Base-by-base conservation (phyloP, 352 stramenopile species). In the Poterioochromonas sp. region DNA sequence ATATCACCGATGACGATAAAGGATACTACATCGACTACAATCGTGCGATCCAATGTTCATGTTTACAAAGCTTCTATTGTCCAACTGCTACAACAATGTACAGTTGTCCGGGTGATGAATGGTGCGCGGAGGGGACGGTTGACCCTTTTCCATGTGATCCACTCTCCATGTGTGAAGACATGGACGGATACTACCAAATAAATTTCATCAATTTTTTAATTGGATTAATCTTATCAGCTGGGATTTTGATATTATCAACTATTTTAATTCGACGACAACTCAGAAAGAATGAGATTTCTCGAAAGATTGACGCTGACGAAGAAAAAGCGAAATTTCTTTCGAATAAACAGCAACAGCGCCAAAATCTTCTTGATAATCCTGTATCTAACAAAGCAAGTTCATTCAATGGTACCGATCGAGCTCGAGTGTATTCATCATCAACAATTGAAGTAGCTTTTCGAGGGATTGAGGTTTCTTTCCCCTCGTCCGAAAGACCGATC, bases 51-150 rank as follows among this genome's bases (percentile, higher is more conserved):
- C 58, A 68, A 26, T 29, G 34, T 35, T 18, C 11, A 35, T 68
- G 58, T 68, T 68, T 68, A 18, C 5, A 35, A 15, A 35, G 58
- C 34, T 68, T 68, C 58, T 68, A 68, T 26, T 68, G 58, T 26
- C 26, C 26, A 12, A 68, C 5, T 68, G 12, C 34, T 18, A 68
- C 58, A 5, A 39, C 26, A 12, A 68, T 68, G 12, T 32, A 32
- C 5, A 12, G 12, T 35, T 68, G 58, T 26, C 12, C 58, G 5
- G 8, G 29, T 39, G 58, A 39, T 40, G 5, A 68, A 8, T 68
- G 58, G 58, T 68, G 58, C 34, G 29, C 58, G 5, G 58, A 68
- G 34, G 5, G 26, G 8, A 68, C 58, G 8, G 58, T 68, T 11
- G 12, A 5, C 12, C 58, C 58, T 37, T 39, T 32, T 32, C 58